Evolutionary conservation across 2,329 filamentous ascomycete species (phyloP).

Genomic region (Colletotrichum truncatum): DNA sequence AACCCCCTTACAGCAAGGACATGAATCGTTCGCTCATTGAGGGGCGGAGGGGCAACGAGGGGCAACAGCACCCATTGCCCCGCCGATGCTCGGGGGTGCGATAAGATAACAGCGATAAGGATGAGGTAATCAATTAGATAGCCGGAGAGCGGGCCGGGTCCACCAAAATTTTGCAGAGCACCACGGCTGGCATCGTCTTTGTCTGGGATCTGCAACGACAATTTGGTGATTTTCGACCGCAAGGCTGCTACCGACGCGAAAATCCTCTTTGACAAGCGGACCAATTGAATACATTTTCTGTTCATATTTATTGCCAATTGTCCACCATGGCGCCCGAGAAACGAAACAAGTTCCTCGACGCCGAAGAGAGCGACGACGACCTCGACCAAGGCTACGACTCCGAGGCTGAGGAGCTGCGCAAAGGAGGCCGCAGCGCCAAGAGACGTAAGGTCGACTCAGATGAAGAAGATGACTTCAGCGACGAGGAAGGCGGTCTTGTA

Average conservation of each 20-base stretch:
- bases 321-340: constrained; percentile 71
- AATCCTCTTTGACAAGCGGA: not conserved
- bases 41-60: constrained; percentile 27
- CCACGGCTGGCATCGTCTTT: not conserved
- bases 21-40: constrained; percentile 31
- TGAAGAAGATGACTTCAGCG: constrained; percentile 47
- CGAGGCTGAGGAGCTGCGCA: constrained; percentile 71
- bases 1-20: not conserved
- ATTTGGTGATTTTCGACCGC: not conserved
- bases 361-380: constrained; percentile 67
- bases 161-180: constrained; percentile 27
- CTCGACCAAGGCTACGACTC: constrained; percentile 71
- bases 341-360: constrained; percentile 76
- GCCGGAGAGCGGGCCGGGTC: not conserved
- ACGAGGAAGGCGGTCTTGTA: constrained; percentile 44
- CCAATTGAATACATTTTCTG: not conserved
- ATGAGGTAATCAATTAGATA: constrained; percentile 31
- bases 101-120: constrained; percentile 6
- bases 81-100: constrained; percentile 7
- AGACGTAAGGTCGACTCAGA: constrained; percentile 66
- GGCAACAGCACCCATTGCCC: constrained; percentile 4
- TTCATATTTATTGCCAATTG: not conserved
- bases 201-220: not conserved
- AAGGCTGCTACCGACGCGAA: not conserved
- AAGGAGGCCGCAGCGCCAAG: constrained; percentile 71